Evolutionary conservation across 176 grass and related monocot species (phyloP), one percentile per base, ranked within the genome.

Genomic region (Dendrocalamus sinicus): DNA sequence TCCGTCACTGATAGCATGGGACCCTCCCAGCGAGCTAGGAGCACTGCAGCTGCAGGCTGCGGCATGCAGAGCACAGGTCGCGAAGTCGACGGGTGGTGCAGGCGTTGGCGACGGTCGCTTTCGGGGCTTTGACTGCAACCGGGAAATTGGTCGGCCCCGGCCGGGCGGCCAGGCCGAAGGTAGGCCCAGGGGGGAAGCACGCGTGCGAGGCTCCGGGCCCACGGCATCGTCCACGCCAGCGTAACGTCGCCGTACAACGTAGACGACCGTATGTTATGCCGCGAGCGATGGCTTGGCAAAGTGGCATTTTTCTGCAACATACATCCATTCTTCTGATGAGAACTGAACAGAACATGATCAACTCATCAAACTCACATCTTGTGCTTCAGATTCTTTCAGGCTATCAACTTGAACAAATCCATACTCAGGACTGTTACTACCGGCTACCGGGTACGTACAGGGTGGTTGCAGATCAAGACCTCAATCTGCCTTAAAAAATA

Each of bases 151-250:
- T 24, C 78, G 79, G 78, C 71, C 55, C 60, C 43, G 66, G 84
- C 65, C 20, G 12, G 45, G 26, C 48, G 51, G 72, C 37, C 10
- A 3, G 47, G 22, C 37, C 47, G 13, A 67, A 13, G 23, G 77
- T 50, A 15, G 26, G 58, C 63, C 10, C 75, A 24, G 32, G 17
- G 12, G 20, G 47, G 60, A 32, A 32, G 30, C 70, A 75, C 76
- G 87, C 87, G 87, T 79, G 87, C 75, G 39, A 55, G 44, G 57
- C 3, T 2, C 45, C 41, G 75, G 75, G 59, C 75, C 75, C 80
- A 65, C 28, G 26, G 43, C 64, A 8, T 5, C 44, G 26, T 32
- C 19, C 44, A 67, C 61, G 47, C 15, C 35, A 28, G 35, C 73
- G 10, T 54, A 62, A 77, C 73, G 14, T 58, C 73, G 20, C 15